These are phyloP conservation scores for Penicillium maclennaniae DNA, from an alignment of 495 filamentous ascomycete genomes.

Conservation along the genomic window DNA sequence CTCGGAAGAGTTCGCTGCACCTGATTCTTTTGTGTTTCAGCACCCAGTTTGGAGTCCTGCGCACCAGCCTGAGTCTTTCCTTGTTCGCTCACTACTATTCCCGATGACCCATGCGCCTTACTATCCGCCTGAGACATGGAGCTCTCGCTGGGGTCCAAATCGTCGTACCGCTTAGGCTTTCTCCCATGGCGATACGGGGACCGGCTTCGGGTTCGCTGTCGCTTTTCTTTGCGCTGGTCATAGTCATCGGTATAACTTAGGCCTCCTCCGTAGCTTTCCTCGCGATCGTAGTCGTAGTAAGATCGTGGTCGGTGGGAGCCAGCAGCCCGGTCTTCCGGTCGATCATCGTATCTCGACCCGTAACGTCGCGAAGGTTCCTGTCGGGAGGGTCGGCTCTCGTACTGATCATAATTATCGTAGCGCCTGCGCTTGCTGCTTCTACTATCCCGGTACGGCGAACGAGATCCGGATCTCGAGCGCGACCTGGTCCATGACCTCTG, in stretches of 20 bases:
- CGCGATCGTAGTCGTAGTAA: conserved; percentile 67
- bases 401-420: conserved; percentile 58
- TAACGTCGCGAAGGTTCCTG: conserved; percentile 45
- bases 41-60: conserved; percentile 55
- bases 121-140: conserved; percentile 17
- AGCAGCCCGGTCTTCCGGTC: conserved; percentile 26
- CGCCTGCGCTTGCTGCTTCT: conserved; percentile 66
- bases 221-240: conserved; percentile 57
- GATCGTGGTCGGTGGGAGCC: conserved; percentile 35
- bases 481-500: conserved; percentile 38
- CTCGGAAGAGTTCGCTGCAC: conserved; percentile 45
- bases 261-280: conserved; percentile 41
- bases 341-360: conserved; percentile 34
- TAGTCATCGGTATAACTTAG: conserved; percentile 57
- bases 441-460: conserved; percentile 41
- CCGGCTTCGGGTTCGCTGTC: conserved; percentile 63
- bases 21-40: conserved; percentile 65
- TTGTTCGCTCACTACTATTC: conserved; percentile 69
- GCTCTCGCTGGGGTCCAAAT: conserved; percentile 25
- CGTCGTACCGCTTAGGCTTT: conserved; percentile 44
- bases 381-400: conserved; percentile 46
- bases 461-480: conserved; percentile 37
- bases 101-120: conserved; percentile 38
- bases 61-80: conserved; percentile 51
- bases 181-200: conserved; percentile 43